Evolutionary conservation across 495 filamentous ascomycete genomes (phyloP).

Genomic region (Hypoxylon intermedium): DNA sequence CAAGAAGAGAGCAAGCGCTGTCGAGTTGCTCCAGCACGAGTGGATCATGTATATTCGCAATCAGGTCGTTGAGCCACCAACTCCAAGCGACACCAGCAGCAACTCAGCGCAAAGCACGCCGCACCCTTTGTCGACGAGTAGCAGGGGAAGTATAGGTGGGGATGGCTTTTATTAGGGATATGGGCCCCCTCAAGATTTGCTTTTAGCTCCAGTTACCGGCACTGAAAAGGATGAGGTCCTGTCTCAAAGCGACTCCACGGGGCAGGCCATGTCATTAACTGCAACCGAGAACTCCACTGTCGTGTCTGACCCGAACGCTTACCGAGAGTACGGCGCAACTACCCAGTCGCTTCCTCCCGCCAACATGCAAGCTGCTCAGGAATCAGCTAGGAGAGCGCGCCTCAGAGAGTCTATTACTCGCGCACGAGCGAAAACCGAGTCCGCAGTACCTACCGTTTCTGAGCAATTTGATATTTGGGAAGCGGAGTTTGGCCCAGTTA

Average conservation of each 20-base stretch:
- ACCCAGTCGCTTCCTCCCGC: slow-evolving; percentile 1
- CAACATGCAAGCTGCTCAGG: slow-evolving; percentile 36
- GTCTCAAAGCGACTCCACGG: not conserved
- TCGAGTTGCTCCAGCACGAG: slow-evolving; percentile 91
- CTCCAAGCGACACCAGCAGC: slow-evolving; percentile 57
- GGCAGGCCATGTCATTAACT: not conserved
- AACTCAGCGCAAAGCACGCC: slow-evolving; percentile 51
- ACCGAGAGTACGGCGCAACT: slow-evolving; percentile 4
- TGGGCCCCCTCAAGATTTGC: slow-evolving; percentile 27
- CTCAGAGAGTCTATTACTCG: slow-evolving; percentile 28
- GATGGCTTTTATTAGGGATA: slow-evolving; percentile 44
- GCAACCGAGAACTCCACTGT: not conserved
- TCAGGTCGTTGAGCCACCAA: slow-evolving; percentile 61
- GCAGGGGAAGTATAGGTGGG: slow-evolving; percentile 32
- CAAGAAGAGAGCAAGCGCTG: slow-evolving; percentile 75
- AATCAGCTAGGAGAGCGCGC: slow-evolving; percentile 37
- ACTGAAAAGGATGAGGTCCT: slow-evolving; percentile 14
- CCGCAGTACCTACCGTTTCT: slow-evolving; percentile 2
- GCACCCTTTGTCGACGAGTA: slow-evolving; percentile 34
- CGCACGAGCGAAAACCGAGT: slow-evolving; percentile 35
- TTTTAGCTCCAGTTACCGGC: slow-evolving; percentile 22
- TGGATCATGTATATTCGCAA: slow-evolving; percentile 79
- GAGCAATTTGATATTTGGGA: slow-evolving; percentile 7
- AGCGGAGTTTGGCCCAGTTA: slow-evolving; percentile 31
- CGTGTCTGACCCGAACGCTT: not conserved